These are phyloP conservation scores for Pseudomassariella vexata DNA, from an alignment of 2,329 filamentous ascomycete species.

Conservation along the genomic window DNA sequence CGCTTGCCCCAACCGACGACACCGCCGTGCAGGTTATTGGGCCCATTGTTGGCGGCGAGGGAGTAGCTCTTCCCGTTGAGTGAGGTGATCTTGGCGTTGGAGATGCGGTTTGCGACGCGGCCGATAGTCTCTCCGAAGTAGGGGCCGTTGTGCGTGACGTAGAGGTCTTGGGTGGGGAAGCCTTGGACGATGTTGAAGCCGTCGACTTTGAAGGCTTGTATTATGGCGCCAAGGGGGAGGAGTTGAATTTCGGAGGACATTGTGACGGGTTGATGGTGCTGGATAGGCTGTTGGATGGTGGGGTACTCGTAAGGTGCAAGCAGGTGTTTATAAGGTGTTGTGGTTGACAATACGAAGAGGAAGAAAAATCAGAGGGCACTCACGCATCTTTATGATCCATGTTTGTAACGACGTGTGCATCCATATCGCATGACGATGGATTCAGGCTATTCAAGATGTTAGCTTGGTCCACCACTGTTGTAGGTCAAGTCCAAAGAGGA, in stretches of 20 bases:
- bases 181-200: constrained; percentile 83
- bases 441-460: too few species aligned
- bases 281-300: too few species aligned
- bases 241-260: constrained; percentile 44
- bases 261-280: too few species aligned
- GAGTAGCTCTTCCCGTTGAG: constrained; percentile 67
- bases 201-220: constrained; percentile 73
- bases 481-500: too few species aligned
- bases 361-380: too few species aligned
- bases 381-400: too few species aligned
- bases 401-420: too few species aligned
- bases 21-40: constrained; percentile 72
- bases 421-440: too few species aligned
- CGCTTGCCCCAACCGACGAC: constrained; percentile 74
- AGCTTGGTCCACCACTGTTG: too few species aligned
- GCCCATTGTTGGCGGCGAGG: constrained; percentile 69
- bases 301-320: neutral
- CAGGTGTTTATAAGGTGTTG: too few species aligned
- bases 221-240: constrained; percentile 70
- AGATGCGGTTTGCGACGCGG: constrained; percentile 75
- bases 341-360: too few species aligned
- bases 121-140: constrained; percentile 95
- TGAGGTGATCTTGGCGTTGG: constrained; percentile 60
- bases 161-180: constrained; percentile 71
- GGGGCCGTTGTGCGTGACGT: constrained; percentile 67